Base-by-base conservation (phyloP, 768 basidiomycete species). In the Sistotremastrum suecicum region DNA sequence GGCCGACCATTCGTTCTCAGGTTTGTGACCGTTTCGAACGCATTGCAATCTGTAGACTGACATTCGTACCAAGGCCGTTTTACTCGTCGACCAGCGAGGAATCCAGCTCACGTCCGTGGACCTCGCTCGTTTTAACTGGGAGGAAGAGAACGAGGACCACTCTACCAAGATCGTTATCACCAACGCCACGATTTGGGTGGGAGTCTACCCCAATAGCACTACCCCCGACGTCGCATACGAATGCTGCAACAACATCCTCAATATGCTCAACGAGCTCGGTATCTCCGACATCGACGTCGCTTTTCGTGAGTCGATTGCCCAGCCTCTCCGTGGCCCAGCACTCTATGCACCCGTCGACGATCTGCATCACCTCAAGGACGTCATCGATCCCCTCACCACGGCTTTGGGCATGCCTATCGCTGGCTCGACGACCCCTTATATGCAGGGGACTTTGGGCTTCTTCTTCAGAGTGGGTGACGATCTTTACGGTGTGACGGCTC, bases 381-480 rank as follows among this genome's bases (percentile, higher is more conserved):
- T 66, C 47, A 63, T 68, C 50, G 58, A 67, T 49, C 44, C 41
- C 6, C 45, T 70, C 34, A 60, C 68, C n/a, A 56, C 59, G 43
- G 43, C 62, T 1, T 68, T 66, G 40, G 51, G 66, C 48, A 57
- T 64, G n/a, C 59, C 57, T 5, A 66, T 68, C 39, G 55, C 65
- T 45, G 57, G 65, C 44, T 39, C 41, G 39, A 57, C 54, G 51
- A 66, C 61, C 3, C 53, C 44, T 3, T 36, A 45, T 3, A 57
- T 50, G 48, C 63, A 67, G 51, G 67, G 68, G 5, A 68, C 65
- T 1, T 29, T 67, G 7, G 65, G 65, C 6, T 56, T 62, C 40
- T 69, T 63, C 44, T 63, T 69, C 50, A 10, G 46, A 12, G 50
- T 52, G 1, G 57, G 54, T 31, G 41, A 58, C 5, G 51, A 58